Base-by-base conservation (phyloP, 2,329 filamentous ascomycete genomes). In the Scedosporium aurantiacum region DNA sequence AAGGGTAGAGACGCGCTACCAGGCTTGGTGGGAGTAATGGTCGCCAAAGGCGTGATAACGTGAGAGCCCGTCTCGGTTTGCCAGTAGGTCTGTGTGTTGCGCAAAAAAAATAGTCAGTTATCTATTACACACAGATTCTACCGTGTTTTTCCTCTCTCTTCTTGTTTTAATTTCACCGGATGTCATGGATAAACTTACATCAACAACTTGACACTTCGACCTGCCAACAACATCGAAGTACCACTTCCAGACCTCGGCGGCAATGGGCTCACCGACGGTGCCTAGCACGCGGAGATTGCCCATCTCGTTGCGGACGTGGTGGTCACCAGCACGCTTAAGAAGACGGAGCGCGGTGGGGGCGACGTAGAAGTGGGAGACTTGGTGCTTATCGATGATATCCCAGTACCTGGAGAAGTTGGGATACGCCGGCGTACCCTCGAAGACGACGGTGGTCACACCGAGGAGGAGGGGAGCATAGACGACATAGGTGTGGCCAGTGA, bases 241-340 rank as follows among this genome's bases (percentile, higher is more conserved):
- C 94, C 94, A 99, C 78, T 97, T 97, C 94, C 94, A 99, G 63
- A 99, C 89, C 75, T 99, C 94, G 23, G 93, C 90, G 18, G 94
- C 93, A 69, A 99, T 99, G 45, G 94, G 94, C 79, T 99, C 94
- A 67, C 94, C 94, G 63, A 99, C 94, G 18, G 93, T 96, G 63
- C 93, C 94, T 21, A 99, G 80, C 5, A 97, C 88, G 72, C 94
- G 85, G 64, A 99, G 82, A 69, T 90, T 84, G 76, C 90, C 88
- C 90, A 99, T 94, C 71, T 91, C 79, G 70, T 88, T 85, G 78
- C 91, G 90, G 69, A 97, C 91, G 72, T 94, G 90, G 71, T 97
- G 84, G 72, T 97, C 87, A 63, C 94, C 94, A 32, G 94, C 94
- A 67, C 94, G 90, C 85, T 99, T 99, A 69, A 99, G 81, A 68